A percentile compares a stretch with the other conserved stretches of the same genome.
Evolutionary conservation across 2,329 filamentous ascomycete species (phyloP).

Genomic region (Zymoseptoria ardabiliae): DNA sequence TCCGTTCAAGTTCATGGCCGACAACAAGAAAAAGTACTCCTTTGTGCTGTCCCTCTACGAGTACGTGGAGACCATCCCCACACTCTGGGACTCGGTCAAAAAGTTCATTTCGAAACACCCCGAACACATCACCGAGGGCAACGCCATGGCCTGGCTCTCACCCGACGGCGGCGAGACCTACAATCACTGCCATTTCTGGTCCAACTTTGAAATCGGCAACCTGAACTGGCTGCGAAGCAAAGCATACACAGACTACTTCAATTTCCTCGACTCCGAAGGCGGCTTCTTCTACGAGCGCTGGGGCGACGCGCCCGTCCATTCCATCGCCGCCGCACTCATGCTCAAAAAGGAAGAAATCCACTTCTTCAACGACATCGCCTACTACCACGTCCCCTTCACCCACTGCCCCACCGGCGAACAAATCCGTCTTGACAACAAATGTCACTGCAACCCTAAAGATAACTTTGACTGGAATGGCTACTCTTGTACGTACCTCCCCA

Average conservation of each 20-base stretch:
- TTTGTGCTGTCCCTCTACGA: conserved; percentile 94
- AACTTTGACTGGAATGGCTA: conserved; percentile 99
- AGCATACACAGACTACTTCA: conserved; percentile 85
- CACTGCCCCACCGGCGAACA: conserved; percentile 93
- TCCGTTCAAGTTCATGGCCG: conserved; percentile 92
- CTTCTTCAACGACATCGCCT: conserved; percentile 98
- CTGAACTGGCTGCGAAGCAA: conserved; percentile 87
- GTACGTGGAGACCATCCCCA: conserved; percentile 92
- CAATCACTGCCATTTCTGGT: conserved; percentile 99
- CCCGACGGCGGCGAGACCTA: conserved; percentile 87
- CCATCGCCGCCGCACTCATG: conserved; percentile 83
- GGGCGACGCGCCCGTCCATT: conserved; percentile 96
- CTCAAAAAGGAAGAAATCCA: conserved; percentile 90
- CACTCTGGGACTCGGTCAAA: conserved; percentile 90
- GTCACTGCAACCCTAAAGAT: conserved; percentile 88
- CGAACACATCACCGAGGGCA: conserved; percentile 75
- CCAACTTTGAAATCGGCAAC: conserved; percentile 95
- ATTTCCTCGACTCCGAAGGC: conserved; percentile 77
- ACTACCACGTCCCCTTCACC: conserved; percentile 96
- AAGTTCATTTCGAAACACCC: conserved; percentile 88
- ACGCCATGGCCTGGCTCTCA: conserved; percentile 85
- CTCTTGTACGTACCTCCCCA: conserved; percentile 62
- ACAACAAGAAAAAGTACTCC: conserved; percentile 96
- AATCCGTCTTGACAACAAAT: conserved; percentile 73
- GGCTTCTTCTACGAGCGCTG: conserved; percentile 99